phyloP scores from a whole-genome alignment of 805 yeast species.

The Metschnikowia gruessii region DNA sequence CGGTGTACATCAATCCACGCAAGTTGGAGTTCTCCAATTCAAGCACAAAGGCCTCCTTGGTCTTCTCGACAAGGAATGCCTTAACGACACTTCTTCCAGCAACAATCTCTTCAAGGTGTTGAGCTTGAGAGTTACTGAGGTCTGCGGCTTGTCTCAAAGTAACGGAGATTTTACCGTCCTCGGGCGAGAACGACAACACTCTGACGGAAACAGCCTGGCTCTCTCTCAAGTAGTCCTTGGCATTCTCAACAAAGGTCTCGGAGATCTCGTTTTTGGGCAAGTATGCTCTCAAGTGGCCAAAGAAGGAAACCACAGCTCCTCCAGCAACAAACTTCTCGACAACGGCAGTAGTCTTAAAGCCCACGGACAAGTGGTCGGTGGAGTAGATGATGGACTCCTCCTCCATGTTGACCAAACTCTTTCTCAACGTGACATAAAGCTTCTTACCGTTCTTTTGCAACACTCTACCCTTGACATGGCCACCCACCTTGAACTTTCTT shows the following conservation, averaged over 20 bases:
- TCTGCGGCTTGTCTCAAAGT: conserved; percentile 68
- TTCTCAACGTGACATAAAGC: conserved; percentile 71
- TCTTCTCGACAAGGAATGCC: conserved; percentile 67
- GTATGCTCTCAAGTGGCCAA: conserved; percentile 73
- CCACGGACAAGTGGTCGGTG: conserved; percentile 40
- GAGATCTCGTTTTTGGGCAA: conserved; percentile 87
- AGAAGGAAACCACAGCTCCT: conserved; percentile 84
- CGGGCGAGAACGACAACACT: conserved; percentile 53
- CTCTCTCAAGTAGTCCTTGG: conserved; percentile 71
- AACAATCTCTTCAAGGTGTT: conserved; percentile 44
- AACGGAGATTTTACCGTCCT: conserved; percentile 57
- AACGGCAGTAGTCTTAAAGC: conserved; percentile 64
- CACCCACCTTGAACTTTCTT: conserved; percentile 83
- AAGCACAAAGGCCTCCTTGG: conserved; percentile 68
- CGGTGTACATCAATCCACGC: conserved; percentile 69
- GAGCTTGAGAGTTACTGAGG: conserved; percentile 45
- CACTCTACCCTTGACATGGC: conserved; percentile 74
- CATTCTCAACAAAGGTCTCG: conserved; percentile 77
- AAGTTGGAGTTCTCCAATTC: conserved; percentile 49
- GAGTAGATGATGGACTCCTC: conserved; percentile 48
- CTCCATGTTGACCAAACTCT: conserved; percentile 69
- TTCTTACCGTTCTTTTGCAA: conserved; percentile 49
- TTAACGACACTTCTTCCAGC: conserved; percentile 62
- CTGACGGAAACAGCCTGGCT: conserved; percentile 83
- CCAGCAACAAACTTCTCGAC: conserved; percentile 65